phyloP scores from a whole-genome alignment of 2,329 filamentous ascomycete genomes.

The Pestalotiopsis sp. region DNA sequence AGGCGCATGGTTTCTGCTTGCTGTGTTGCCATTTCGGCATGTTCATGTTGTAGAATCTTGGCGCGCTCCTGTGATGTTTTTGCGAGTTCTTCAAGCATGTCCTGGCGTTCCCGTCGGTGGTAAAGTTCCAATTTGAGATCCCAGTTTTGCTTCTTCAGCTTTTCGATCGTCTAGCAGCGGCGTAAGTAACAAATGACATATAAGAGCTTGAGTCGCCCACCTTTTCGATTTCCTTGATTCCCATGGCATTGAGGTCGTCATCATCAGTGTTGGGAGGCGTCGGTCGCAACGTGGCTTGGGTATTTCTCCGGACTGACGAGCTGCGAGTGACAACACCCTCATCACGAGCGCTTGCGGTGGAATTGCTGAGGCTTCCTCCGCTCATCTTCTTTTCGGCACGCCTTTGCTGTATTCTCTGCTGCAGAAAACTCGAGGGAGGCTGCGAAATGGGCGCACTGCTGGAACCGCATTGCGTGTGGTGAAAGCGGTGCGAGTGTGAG shows the following conservation, averaged over 20 bases:
- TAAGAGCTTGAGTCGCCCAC: slow-evolving; percentile 38
- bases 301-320: slow-evolving; percentile 40
- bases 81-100: slow-evolving; percentile 59
- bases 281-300: slow-evolving; percentile 35
- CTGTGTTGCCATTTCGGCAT: slow-evolving; percentile 43
- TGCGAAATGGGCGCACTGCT: slow-evolving; percentile 31
- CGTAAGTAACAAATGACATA: slow-evolving; percentile 10
- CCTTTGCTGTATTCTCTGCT: slow-evolving; percentile 57
- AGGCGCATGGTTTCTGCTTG: slow-evolving; percentile 54
- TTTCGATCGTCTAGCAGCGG: slow-evolving; percentile 28
- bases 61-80: slow-evolving; percentile 55
- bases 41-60: slow-evolving; percentile 55
- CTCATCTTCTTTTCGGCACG: slow-evolving; percentile 49
- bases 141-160: slow-evolving; percentile 75
- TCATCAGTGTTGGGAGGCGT: slow-evolving; percentile 46
- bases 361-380: slow-evolving; percentile 39
- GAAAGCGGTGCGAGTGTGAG: slow-evolving; percentile 42
- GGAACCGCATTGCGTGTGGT: slow-evolving; percentile 40
- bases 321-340: slow-evolving; percentile 33
- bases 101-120: slow-evolving; percentile 68
- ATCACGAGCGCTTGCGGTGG: slow-evolving; percentile 39
- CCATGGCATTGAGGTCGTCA: slow-evolving; percentile 57
- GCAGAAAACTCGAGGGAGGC: slow-evolving; percentile 51
- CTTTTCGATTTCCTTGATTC: slow-evolving; percentile 70
- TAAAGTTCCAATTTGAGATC: slow-evolving; percentile 75